Evolutionary conservation across 768 basidiomycete genomes (phyloP).

Genomic region (Mycena epipterygia): DNA sequence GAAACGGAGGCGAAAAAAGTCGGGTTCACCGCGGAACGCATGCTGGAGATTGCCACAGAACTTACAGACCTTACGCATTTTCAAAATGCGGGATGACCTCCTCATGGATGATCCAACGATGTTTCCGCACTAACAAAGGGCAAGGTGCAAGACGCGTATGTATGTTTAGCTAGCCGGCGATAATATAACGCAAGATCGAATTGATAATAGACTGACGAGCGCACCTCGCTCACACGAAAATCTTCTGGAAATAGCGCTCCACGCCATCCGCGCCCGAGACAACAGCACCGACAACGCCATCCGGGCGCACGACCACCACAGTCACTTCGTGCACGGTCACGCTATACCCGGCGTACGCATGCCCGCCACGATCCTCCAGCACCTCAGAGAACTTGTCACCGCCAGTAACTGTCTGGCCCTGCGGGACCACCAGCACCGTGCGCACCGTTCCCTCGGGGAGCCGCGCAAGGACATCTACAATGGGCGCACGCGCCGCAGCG

Average conservation of each 20-base stretch:
- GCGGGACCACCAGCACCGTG: conserved; percentile 4
- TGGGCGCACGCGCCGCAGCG: not conserved
- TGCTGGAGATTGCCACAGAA: conserved; percentile 5
- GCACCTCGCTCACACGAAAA: conserved; percentile 4
- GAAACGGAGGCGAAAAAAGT: conserved; percentile 10
- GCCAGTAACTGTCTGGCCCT: not conserved
- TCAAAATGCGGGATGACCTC: conserved; percentile 4
- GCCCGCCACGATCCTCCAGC: conserved; percentile 31
- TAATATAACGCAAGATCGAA: too few relatives aligned
- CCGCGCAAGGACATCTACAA: not conserved
- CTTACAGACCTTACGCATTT: conserved; percentile 2
- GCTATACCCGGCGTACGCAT: conserved; percentile 33
- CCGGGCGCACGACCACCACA: conserved; percentile 39
- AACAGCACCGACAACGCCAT: conserved; percentile 36
- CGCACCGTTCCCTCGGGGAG: not conserved
- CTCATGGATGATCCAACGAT: not conserved
- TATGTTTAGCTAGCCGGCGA: not conserved
- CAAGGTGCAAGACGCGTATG: too few relatives aligned
- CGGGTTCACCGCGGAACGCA: conserved; percentile 5
- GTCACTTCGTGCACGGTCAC: not conserved
- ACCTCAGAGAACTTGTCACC: not conserved
- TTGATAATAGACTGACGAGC: too few relatives aligned
- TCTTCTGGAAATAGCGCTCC: conserved; percentile 12
- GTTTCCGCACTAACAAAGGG: too few relatives aligned
- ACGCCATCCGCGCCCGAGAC: conserved; percentile 14